phyloP scores from a whole-genome alignment of 2,329 filamentous ascomycete species.

The Pseudogymnoascus sp. region DNA sequence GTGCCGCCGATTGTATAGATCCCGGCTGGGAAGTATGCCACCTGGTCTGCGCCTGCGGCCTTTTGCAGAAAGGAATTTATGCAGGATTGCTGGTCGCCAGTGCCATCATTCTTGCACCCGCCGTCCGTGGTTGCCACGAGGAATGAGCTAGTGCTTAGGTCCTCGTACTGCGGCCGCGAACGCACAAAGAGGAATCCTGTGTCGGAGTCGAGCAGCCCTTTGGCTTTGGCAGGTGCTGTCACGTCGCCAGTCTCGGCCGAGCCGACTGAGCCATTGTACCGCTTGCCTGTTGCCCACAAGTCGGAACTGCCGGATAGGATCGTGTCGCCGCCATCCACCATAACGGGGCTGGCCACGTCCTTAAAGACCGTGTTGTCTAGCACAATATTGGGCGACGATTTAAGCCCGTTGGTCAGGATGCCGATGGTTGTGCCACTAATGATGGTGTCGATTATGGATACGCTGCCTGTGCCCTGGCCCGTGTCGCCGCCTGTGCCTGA shows the following conservation, averaged over 20 bases:
- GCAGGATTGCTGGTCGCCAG: constrained; percentile 45
- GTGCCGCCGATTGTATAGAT: constrained; percentile 42
- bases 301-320: constrained; percentile 57
- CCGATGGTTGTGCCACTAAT: constrained; percentile 42
- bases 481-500: constrained; percentile 29
- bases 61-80: constrained; percentile 32
- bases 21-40: constrained; percentile 48
- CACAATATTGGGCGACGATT: constrained; percentile 53
- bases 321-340: constrained; percentile 43
- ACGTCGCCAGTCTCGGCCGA: constrained; percentile 30
- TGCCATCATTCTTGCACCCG: constrained; percentile 49
- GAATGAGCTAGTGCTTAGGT: constrained; percentile 31
- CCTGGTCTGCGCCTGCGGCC: constrained; percentile 36
- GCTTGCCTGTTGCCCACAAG: constrained; percentile 70
- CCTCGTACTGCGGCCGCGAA: constrained; percentile 47
- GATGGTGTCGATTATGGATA: constrained; percentile 47
- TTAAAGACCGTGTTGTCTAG: constrained; percentile 80
- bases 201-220: constrained; percentile 36
- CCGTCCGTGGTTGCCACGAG: constrained; percentile 36
- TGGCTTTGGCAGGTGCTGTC: constrained; percentile 26
- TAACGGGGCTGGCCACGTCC: constrained; percentile 55
- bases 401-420: constrained; percentile 44
- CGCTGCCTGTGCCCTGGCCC: constrained; percentile 42
- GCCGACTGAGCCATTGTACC: constrained; percentile 38
- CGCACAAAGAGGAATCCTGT: constrained; percentile 38